Percentiles rank a stretch among this genome's conserved stretches.
phyloP scores from a whole-genome alignment of 2,329 filamentous ascomycete species.

The Calonectria montana region DNA sequence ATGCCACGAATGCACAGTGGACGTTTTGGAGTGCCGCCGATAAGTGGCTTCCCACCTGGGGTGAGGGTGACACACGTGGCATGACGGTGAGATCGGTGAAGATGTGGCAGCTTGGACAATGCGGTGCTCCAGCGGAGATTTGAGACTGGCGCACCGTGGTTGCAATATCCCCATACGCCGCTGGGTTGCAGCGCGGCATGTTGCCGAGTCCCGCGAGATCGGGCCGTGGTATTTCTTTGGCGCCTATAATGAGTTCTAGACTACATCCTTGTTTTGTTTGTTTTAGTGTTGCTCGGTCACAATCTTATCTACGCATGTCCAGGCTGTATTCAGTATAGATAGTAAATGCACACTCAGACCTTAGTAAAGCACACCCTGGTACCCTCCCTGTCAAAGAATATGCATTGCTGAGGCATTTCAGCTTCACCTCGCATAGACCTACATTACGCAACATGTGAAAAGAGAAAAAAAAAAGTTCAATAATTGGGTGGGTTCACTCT shows the following conservation, averaged over 20 bases:
- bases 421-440: neutral
- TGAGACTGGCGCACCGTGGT: neutral
- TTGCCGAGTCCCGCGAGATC: neutral
- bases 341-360: neutral
- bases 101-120: constrained; percentile 55
- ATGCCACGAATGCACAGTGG: constrained; percentile 49
- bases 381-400: neutral
- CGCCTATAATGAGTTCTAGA: neutral
- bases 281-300: neutral
- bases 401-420: constrained; percentile 5
- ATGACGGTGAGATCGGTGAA: constrained; percentile 60
- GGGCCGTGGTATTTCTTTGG: neutral
- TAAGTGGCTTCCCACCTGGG: constrained; percentile 62
- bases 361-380: neutral
- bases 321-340: neutral
- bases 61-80: constrained; percentile 52
- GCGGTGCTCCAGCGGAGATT: constrained; percentile 22
- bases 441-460: neutral
- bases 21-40: constrained; percentile 56
- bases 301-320: neutral
- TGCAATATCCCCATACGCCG: neutral
- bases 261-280: neutral
- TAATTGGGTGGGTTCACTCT: neutral
- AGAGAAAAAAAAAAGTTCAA: neutral
- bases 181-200: neutral